Evolutionary conservation across 805 yeast genomes (phyloP).

Genomic region (Clavispora fructus): DNA sequence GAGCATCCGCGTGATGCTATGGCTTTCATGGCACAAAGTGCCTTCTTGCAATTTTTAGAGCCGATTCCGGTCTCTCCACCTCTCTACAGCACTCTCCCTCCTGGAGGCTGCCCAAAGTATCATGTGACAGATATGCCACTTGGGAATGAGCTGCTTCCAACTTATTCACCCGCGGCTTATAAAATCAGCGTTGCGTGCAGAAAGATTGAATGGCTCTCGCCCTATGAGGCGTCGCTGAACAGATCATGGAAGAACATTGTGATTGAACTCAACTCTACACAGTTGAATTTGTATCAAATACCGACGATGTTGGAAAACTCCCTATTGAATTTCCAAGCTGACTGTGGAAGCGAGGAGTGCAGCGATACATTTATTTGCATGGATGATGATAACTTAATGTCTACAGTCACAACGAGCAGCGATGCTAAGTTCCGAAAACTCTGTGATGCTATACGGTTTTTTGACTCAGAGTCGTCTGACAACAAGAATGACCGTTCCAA

Average conservation of each 20-base stretch:
- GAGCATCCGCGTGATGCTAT: too few species aligned
- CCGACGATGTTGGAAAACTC: conserved; percentile 28
- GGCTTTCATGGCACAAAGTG: conserved; percentile 4
- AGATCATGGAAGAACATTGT: conserved; percentile 69
- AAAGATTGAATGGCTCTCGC: conserved; percentile 73
- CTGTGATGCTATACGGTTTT: conserved; percentile 6
- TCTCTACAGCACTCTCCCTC: conserved; percentile 30
- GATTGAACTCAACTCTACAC: conserved; percentile 82
- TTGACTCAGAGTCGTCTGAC: not conserved
- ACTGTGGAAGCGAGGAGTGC: not conserved
- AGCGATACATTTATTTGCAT: not conserved
- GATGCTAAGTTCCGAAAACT: conserved; percentile 8
- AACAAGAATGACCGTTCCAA: not conserved
- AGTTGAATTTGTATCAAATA: conserved; percentile 60
- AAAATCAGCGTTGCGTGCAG: conserved; percentile 53
- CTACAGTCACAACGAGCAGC: conserved; percentile 8
- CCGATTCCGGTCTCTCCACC: conserved; percentile 39
- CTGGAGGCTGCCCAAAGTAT: conserved; percentile 41
- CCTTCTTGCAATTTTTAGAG: conserved; percentile 27
- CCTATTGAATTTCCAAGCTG: conserved; percentile 10
- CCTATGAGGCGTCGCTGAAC: conserved; percentile 61
- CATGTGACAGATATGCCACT: conserved; percentile 17
- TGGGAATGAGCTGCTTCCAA: conserved; percentile 49
- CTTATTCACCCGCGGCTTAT: conserved; percentile 60
- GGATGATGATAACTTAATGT: conserved; percentile 3